Percentiles rank a stretch among this genome's conserved stretches.
These are phyloP conservation scores for Hericium coralloides DNA, from an alignment of 768 basidiomycete species.

Conservation along the genomic window DNA sequence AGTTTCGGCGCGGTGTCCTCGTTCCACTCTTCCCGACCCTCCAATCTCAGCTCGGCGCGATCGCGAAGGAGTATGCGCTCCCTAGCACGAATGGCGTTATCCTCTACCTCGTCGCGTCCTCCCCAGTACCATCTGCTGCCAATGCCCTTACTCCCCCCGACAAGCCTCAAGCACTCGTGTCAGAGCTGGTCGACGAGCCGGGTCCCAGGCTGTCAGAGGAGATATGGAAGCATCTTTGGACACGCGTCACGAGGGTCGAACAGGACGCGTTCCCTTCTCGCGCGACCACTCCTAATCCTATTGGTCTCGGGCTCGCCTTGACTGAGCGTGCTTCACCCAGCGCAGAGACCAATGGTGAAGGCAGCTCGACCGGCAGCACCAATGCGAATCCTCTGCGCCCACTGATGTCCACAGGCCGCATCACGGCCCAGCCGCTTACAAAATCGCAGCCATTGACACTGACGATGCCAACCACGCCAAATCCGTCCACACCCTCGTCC, in stretches of 20 bases:
- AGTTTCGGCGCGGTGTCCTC: constrained; percentile 78
- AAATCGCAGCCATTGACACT: background rate
- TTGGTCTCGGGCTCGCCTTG: constrained; percentile 30
- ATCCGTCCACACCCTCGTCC: constrained; percentile 42
- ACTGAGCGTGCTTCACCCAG: constrained; percentile 3
- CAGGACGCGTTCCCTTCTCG: constrained; percentile 29
- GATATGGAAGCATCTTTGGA: constrained; percentile 85
- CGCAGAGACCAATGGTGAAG: background rate
- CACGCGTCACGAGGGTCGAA: constrained; percentile 57
- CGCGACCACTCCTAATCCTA: constrained; percentile 30
- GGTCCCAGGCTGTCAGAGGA: constrained; percentile 84
- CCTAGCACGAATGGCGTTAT: constrained; percentile 79
- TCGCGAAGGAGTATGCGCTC: constrained; percentile 89
- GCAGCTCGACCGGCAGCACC: constrained; percentile 7
- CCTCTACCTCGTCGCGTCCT: constrained; percentile 62
- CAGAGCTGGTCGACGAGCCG: constrained; percentile 38
- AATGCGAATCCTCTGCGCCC: constrained; percentile 31
- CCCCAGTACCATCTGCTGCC: constrained; percentile 12
- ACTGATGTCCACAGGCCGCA: constrained; percentile 28
- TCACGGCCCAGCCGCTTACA: constrained; percentile 22
- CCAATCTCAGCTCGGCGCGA: constrained; percentile 74
- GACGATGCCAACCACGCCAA: constrained; percentile 22
- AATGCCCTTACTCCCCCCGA: constrained; percentile 13
- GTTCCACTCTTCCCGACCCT: constrained; percentile 80
- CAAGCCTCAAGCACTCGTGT: constrained; percentile 3